phyloP scores from a whole-genome alignment of 2,329 filamentous ascomycete genomes.

The Fusarium sp. region DNA sequence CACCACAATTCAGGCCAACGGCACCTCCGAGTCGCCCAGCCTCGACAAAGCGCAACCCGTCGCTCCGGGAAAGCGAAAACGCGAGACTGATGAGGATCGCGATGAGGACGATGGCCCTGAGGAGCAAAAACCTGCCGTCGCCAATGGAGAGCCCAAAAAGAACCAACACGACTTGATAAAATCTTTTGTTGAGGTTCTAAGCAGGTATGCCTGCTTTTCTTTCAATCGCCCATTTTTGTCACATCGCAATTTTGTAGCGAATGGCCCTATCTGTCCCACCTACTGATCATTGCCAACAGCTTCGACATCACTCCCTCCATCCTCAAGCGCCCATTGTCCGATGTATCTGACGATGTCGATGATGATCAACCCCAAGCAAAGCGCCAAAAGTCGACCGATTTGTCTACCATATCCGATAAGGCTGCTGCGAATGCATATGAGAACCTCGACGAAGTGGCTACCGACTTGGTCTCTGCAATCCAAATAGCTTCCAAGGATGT shows the following conservation, averaged over 20 bases:
- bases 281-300: conserved; percentile 55
- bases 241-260: conserved; percentile 28
- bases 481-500: conserved; percentile 62
- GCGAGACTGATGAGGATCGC: conserved; percentile 60
- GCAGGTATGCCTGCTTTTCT: conserved; percentile 49
- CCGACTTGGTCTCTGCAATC: conserved; percentile 64
- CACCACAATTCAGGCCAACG: conserved; percentile 54
- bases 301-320: conserved; percentile 66
- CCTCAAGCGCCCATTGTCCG: conserved; percentile 64
- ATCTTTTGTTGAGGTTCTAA: conserved; percentile 53
- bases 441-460: conserved; percentile 72
- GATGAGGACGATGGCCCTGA: conserved; percentile 48
- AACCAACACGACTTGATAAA: conserved; percentile 53
- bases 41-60: conserved; percentile 48
- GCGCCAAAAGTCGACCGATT: conserved; percentile 66
- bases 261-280: conserved; percentile 12
- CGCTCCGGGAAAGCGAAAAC: conserved; percentile 67
- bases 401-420: conserved; percentile 65
- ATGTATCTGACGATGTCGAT: conserved; percentile 53
- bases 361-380: conserved; percentile 67
- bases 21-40: conserved; percentile 52
- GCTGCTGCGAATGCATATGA: conserved; percentile 63
- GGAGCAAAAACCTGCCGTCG: conserved; percentile 41
- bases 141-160: conserved; percentile 43
- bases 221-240: conserved; percentile 8